These are phyloP conservation scores for Aspergillus incahuasiensis DNA, from an alignment of 495 filamentous ascomycete genomes.

Conservation along the genomic window DNA sequence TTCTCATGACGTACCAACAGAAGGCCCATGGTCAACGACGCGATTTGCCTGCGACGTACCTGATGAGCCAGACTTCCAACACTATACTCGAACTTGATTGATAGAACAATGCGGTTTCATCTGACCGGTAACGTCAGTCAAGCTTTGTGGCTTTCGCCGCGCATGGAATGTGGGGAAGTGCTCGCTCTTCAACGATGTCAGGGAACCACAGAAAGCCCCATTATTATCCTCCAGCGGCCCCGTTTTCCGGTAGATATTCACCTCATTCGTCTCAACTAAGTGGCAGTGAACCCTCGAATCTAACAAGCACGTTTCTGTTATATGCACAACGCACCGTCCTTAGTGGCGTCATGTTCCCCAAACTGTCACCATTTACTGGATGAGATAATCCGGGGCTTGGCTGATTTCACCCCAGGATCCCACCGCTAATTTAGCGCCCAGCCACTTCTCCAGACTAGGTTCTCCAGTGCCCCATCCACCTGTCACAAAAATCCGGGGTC, in stretches of 20 bases:
- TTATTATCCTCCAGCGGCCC: no score
- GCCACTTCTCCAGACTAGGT: neutral
- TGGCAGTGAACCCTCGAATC: no score
- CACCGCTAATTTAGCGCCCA: neutral
- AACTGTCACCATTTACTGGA: neutral
- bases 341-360: neutral
- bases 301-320: neutral
- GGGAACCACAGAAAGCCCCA: no score
- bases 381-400: neutral
- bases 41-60: neutral
- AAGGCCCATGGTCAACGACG: neutral
- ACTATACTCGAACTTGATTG: neutral
- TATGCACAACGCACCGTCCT: no score
- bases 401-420: neutral
- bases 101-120: neutral
- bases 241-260: no score
- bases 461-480: neutral
- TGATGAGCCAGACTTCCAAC: neutral
- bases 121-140: conserved; percentile 4
- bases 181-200: no score
- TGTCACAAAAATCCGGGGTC: neutral
- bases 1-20: conserved; percentile 6
- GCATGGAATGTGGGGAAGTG: neutral
- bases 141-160: neutral
- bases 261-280: no score